A percentile compares a stretch with the other conserved stretches of the same genome.
Evolutionary conservation across 768 basidiomycete species (phyloP).

Genomic region (Russula olivacea): DNA sequence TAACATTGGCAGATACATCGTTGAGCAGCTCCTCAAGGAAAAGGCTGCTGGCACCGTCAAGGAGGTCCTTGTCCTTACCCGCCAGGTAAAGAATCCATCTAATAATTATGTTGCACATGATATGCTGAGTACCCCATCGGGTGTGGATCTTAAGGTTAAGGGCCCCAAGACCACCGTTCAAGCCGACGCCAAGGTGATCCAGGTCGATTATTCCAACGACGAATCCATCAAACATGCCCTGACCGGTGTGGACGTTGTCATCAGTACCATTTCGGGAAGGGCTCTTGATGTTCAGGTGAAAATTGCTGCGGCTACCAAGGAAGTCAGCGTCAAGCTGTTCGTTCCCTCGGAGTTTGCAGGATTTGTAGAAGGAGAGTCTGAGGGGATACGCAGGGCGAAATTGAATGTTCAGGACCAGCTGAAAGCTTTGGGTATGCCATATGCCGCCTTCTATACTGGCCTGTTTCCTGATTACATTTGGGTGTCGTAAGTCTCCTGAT

Average conservation of each 20-base stretch:
- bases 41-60: slow-evolving; percentile 12
- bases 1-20: slow-evolving; percentile 20
- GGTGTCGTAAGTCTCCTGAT: neutral
- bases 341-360: neutral
- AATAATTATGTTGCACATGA: no score
- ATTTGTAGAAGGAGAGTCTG: neutral
- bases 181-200: neutral
- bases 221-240: neutral
- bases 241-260: neutral
- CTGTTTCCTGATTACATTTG: no score
- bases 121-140: neutral
- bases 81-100: slow-evolving; percentile 2
- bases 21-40: slow-evolving; percentile 15
- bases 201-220: neutral
- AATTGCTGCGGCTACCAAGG: neutral
- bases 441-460: neutral
- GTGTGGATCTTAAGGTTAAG: no score
- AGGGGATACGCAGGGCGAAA: neutral
- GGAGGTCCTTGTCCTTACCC: slow-evolving; percentile 20
- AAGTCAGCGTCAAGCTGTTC: neutral
- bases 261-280: neutral
- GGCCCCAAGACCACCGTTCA: neutral
- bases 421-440: neutral
- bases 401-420: neutral
- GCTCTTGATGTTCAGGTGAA: neutral